A percentile compares a stretch with the other conserved stretches of the same genome.
These are phyloP conservation scores for Aspergillus sojae DNA, from an alignment of 2,329 filamentous ascomycete species.

Conservation along the genomic window DNA sequence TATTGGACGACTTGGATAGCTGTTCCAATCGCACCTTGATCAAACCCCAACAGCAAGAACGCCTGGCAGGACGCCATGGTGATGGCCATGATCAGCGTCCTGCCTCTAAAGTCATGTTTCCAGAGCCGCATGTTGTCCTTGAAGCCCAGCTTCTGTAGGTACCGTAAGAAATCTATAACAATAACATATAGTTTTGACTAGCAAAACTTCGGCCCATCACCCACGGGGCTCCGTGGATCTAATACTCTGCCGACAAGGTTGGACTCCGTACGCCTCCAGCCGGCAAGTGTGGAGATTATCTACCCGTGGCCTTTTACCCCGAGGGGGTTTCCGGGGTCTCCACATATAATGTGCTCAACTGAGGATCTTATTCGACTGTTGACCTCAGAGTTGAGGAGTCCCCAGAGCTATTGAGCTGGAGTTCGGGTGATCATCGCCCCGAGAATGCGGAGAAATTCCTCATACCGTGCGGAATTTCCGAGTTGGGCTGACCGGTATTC, in stretches of 20 bases:
- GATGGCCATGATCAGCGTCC: conserved; percentile 24
- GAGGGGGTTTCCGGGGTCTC: background rate
- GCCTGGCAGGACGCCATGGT: conserved; percentile 46
- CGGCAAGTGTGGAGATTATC: background rate
- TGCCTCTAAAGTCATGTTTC: conserved; percentile 27
- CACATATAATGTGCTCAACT: background rate
- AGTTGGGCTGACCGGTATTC: background rate
- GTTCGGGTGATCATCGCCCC: conserved; percentile 19
- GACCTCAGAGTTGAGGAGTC: background rate
- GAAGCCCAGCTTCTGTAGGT: background rate
- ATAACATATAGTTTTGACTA: background rate
- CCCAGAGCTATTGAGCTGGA: background rate
- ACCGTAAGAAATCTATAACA: background rate
- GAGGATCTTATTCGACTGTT: background rate
- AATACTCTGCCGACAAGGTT: background rate
- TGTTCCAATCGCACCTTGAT: conserved; percentile 43
- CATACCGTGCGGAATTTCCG: background rate
- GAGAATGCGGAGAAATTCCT: conserved; percentile 15
- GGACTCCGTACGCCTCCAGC: background rate
- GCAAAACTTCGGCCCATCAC: background rate
- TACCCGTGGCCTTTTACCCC: background rate
- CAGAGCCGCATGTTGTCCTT: conserved; percentile 21
- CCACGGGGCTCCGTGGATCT: background rate
- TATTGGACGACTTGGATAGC: background rate
- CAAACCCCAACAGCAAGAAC: conserved; percentile 47